Evolutionary conservation across 306 rosid genomes (phyloP).

Genomic region (Vicia sativa): DNA sequence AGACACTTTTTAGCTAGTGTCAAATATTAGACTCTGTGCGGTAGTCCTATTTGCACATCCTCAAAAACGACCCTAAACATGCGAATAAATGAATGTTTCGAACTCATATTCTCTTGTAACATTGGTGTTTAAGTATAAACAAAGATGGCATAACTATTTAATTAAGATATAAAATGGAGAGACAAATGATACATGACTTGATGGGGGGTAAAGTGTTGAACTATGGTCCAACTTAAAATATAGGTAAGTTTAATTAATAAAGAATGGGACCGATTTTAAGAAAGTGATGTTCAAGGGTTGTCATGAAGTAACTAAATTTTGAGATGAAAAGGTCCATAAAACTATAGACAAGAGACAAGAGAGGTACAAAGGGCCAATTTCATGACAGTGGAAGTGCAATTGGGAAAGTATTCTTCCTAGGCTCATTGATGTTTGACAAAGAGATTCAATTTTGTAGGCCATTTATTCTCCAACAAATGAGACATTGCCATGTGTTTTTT

Average conservation of each 20-base stretch:
- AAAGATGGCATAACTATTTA: not conserved
- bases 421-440: constrained; percentile 24
- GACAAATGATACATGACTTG: constrained; percentile 23
- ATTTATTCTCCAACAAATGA: constrained; percentile 40
- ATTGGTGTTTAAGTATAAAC: not conserved
- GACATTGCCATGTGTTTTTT: constrained; percentile 54
- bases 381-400: constrained; percentile 38
- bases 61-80: too few relatives aligned
- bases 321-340: constrained; percentile 36
- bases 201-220: constrained; percentile 24
- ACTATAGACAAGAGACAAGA: constrained; percentile 39
- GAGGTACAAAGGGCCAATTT: constrained; percentile 43
- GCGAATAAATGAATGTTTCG: too few relatives aligned
- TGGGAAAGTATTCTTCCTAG: constrained; percentile 32
- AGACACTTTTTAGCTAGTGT: too few relatives aligned
- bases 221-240: constrained; percentile 40
- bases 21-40: too few relatives aligned
- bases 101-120: not conserved
- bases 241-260: constrained; percentile 34
- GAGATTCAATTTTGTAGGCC: constrained; percentile 32
- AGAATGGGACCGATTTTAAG: constrained; percentile 41
- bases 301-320: constrained; percentile 33
- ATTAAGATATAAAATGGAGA: constrained; percentile 9
- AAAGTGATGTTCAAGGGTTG: constrained; percentile 39
- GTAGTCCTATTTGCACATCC: too few relatives aligned